A percentile compares a stretch with the other conserved stretches of the same genome.
Conservation (phyloP, 306 rosid genomes). For the Medicago ruthenica region DNA sequence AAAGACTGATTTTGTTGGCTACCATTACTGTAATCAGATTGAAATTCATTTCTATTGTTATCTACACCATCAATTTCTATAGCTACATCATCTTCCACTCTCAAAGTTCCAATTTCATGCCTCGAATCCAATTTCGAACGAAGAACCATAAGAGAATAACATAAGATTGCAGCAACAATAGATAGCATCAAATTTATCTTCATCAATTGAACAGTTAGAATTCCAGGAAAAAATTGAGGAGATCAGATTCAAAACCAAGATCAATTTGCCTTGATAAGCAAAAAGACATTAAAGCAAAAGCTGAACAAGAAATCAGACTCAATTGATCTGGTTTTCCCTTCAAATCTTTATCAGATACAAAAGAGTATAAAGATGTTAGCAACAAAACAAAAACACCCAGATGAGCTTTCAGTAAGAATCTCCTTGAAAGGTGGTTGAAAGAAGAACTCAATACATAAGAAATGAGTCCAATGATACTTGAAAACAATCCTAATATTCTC, state of each 20-base stretch:
- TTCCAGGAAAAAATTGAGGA: conserved; percentile 45
- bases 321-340: conserved; percentile 39
- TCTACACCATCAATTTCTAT: conserved; percentile 30
- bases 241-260: conserved; percentile 40
- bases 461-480: conserved; percentile 29
- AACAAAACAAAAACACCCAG: conserved; percentile 36
- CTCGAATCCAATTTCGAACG: conserved; percentile 13
- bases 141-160: conserved; percentile 32
- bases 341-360: conserved; percentile 21
- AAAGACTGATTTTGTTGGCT: conserved; percentile 43
- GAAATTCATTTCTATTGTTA: conserved; percentile 17
- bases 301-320: conserved; percentile 16
- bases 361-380: conserved; percentile 40
- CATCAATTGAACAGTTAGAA: conserved; percentile 40
- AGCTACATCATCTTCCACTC: conserved; percentile 16
- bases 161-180: conserved; percentile 24
- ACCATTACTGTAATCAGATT: conserved; percentile 25
- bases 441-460: conserved; percentile 41
- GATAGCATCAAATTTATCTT: conserved; percentile 36
- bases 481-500: conserved; percentile 37
- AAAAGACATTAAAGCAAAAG: conserved; percentile 44
- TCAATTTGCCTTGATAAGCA: conserved; percentile 37
- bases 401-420: conserved; percentile 32
- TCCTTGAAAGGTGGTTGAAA: conserved; percentile 38
- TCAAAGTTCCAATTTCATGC: background rate